Conservation (phyloP, 2,329 filamentous ascomycete genomes). For the Triangularia verruculosa region DNA sequence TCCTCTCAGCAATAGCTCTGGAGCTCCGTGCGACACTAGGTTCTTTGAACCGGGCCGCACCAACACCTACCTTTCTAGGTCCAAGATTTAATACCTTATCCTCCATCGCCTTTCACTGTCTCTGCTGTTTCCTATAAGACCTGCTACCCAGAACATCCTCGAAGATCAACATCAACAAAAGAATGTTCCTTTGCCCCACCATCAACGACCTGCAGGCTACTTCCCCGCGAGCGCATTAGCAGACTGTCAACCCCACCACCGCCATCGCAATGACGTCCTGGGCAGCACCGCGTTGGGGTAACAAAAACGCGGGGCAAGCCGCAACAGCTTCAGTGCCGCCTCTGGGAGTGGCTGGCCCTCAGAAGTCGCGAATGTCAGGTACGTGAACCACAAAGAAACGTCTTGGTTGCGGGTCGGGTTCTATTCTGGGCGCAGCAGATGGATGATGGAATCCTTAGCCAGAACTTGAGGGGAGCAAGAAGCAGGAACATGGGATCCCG, state of each 20-base stretch:
- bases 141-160: not conserved
- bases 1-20: not conserved
- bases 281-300: not conserved
- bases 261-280: conserved; percentile 6
- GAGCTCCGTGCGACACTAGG: not conserved
- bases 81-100: not conserved
- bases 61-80: not conserved
- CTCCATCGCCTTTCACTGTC: not conserved
- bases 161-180: not conserved
- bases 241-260: not conserved
- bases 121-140: not conserved
- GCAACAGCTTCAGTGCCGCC: not conserved
- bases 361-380: conserved; percentile 5
- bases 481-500: conserved; percentile 3
- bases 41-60: not conserved
- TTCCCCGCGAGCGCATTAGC: not conserved
- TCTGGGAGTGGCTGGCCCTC: not conserved
- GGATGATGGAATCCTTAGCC: not conserved
- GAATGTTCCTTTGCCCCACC: not conserved
- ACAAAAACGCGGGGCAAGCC: not conserved
- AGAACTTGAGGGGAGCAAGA: not conserved
- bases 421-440: not conserved
- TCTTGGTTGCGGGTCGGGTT: conserved; percentile 9
- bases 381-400: not conserved
- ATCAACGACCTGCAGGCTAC: not conserved